Base-by-base conservation (phyloP, 208 protist genomes). In the Trypanosoma lewisi region DNA sequence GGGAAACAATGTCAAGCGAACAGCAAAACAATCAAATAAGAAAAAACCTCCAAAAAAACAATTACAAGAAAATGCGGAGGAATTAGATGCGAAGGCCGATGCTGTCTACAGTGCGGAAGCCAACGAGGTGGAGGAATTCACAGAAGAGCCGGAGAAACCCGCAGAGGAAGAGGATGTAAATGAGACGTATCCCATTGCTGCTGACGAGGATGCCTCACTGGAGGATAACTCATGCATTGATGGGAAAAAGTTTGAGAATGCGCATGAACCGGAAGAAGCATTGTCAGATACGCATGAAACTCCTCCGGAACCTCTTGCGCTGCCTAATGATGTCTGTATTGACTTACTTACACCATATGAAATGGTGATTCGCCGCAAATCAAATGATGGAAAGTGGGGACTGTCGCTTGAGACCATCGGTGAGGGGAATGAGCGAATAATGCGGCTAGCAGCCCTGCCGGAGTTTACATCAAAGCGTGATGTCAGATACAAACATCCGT, bases 261-360 rank as follows among this genome's bases (percentile, higher is more conserved):
- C 17, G 21, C 8, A 49, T 16, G 48, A 34, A 27, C 33, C 3
- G 12, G 31, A 51, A 41, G 47, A 59, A 34, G 48, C 19, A 25
- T 11, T 19, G 27, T 33, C 28, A n/a, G 41, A 12, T 44, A 31
- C 19, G 21, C 39, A 11, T 30, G 63, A 56, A 21, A 31, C 14
- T 4, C 37, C 49, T 47, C n/a, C n/a, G n/a, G 34, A 49, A 2
- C 75, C 82, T 8, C 80, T 76, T 52, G 58, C 71, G 4, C 78
- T 92, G n/a, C 67, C 75, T 27, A 80, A 92, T 56, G 41, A 65
- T 25, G 82, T 88, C 21, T 64, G 58, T 23, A 73, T 92, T 25
- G 59, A 78, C 5, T 36, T 53, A 49, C 59, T 84, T 6, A 78
- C 62, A 8, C 53, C 70, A 8, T 39, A 56, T n/a, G 75, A 84